These are phyloP conservation scores for Phytophthora palmivora DNA, from an alignment of 352 stramenopile species.

Conservation along the genomic window DNA sequence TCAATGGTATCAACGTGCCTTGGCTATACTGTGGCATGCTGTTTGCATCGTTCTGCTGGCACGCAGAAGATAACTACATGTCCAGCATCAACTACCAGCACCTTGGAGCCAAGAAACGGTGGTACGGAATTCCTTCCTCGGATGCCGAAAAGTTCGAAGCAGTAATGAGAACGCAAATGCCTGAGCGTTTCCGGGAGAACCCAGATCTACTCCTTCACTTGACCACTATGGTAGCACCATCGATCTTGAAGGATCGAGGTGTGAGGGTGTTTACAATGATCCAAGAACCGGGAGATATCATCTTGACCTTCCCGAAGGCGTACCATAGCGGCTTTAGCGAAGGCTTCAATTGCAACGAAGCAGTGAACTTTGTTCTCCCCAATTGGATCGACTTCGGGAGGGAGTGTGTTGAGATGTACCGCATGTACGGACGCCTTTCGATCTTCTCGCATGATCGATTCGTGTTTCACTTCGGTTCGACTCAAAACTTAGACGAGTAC, in stretches of 20 bases:
- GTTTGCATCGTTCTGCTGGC: slow-evolving; percentile 98
- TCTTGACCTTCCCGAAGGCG: slow-evolving; percentile 97
- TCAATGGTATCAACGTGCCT: slow-evolving; percentile 98
- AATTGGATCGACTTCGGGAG: slow-evolving; percentile 88
- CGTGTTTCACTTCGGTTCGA: slow-evolving; percentile 79
- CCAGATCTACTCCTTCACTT: slow-evolving; percentile 78
- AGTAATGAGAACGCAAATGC: slow-evolving; percentile 53
- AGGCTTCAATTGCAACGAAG: slow-evolving; percentile 94
- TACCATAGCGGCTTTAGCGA: slow-evolving; percentile 98
- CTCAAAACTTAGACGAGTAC: slow-evolving; percentile 72
- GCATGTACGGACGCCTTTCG: slow-evolving; percentile 60
- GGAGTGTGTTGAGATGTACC: slow-evolving; percentile 76
- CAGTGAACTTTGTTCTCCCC: slow-evolving; percentile 87
- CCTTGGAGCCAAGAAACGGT: slow-evolving; percentile 95
- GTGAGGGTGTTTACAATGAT: slow-evolving; percentile 73
- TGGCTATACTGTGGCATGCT: slow-evolving; percentile 99
- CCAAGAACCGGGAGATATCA: slow-evolving; percentile 94
- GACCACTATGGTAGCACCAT: slow-evolving; percentile 78
- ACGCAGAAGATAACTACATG: slow-evolving; percentile 99
- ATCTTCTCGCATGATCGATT: slow-evolving; percentile 88
- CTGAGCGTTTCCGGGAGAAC: slow-evolving; percentile 66
- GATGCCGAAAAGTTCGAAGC: slow-evolving; percentile 66
- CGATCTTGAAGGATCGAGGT: slow-evolving; percentile 45
- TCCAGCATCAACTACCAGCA: slow-evolving; percentile 99
- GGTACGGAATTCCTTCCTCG: slow-evolving; percentile 89